Percentiles rank a stretch among this genome's conserved stretches.
Conservation (phyloP, 1,139 yeast species). For the Hansenula anomala region DNA sequence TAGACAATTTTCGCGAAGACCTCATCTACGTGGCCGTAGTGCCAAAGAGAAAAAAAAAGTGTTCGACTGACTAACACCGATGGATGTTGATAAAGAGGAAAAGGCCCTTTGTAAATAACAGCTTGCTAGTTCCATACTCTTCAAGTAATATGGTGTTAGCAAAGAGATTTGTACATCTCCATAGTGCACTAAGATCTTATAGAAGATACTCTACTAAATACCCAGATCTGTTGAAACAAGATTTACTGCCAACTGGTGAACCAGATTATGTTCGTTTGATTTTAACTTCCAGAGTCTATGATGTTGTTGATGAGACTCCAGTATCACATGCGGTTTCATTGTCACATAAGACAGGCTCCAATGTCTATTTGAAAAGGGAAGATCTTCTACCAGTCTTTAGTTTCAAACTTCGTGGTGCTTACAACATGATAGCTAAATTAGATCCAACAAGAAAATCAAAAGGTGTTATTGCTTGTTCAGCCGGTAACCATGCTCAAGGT, state of each 20-base stretch:
- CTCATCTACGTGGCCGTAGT: not conserved
- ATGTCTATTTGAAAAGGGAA: slow-evolving; percentile 79
- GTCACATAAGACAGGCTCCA: slow-evolving; percentile 67
- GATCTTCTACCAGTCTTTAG: slow-evolving; percentile 93
- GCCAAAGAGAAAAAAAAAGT: not conserved
- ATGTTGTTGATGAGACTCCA: slow-evolving; percentile 89
- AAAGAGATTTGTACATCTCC: not conserved
- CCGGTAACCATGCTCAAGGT: slow-evolving; percentile 99
- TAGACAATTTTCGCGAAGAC: slow-evolving; percentile 5
- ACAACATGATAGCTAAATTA: slow-evolving; percentile 90
- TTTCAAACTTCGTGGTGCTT: slow-evolving; percentile 95
- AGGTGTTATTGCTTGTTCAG: slow-evolving; percentile 97
- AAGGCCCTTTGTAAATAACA: no score
- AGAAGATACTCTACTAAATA: slow-evolving; percentile 22
- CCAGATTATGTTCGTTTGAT: slow-evolving; percentile 94
- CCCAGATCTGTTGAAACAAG: slow-evolving; percentile 48
- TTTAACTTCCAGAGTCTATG: slow-evolving; percentile 88
- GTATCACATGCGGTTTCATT: slow-evolving; percentile 71
- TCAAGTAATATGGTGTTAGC: not conserved
- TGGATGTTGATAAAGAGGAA: no score
- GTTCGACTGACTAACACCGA: not conserved
- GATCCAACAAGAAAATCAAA: slow-evolving; percentile 62
- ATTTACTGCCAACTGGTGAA: slow-evolving; percentile 51
- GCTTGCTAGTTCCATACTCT: no score
- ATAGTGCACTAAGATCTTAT: not conserved